Conservation (phyloP, 1,139 yeast genomes). For the Protomyces lactucae-debilis region DNA sequence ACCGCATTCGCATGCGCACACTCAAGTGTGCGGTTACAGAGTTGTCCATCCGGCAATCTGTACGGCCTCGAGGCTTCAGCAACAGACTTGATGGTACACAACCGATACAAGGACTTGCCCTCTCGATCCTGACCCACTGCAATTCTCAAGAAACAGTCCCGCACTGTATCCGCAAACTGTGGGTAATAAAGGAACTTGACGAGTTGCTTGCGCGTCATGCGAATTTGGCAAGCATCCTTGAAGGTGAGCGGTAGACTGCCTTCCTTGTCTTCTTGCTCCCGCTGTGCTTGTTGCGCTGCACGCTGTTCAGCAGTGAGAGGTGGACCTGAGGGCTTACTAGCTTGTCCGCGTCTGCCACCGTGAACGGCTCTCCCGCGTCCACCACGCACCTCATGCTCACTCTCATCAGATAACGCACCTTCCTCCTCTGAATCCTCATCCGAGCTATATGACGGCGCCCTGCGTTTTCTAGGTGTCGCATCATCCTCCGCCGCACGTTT, state of each 20-base stretch:
- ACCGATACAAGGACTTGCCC: constrained; percentile 63
- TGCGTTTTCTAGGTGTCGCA: constrained; percentile 28
- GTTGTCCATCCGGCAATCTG: constrained; percentile 27
- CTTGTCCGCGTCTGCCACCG: constrained; percentile 30
- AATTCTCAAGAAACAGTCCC: constrained; percentile 64
- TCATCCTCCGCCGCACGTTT: constrained; percentile 34
- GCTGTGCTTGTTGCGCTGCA: neutral
- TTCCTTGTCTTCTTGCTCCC: constrained; percentile 36
- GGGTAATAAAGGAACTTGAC: constrained; percentile 76
- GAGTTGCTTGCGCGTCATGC: constrained; percentile 72
- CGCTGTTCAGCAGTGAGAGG: neutral
- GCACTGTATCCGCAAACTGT: constrained; percentile 61
- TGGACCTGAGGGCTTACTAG: neutral
- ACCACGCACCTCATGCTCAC: constrained; percentile 36
- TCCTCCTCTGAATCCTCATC: constrained; percentile 37
- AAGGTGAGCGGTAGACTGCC: constrained; percentile 40
- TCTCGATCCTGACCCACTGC: constrained; percentile 68
- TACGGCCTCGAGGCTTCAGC: constrained; percentile 49
- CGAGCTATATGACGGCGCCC: constrained; percentile 28
- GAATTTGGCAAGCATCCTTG: constrained; percentile 61
- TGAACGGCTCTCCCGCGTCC: constrained; percentile 31
- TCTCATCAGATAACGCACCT: constrained; percentile 45
- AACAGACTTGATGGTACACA: constrained; percentile 72
- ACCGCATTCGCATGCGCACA: constrained; percentile 65
- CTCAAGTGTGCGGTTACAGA: constrained; percentile 37